Evolutionary conservation across 139 green algal genomes (phyloP).

Genomic region (Micromonas commoda): DNA sequence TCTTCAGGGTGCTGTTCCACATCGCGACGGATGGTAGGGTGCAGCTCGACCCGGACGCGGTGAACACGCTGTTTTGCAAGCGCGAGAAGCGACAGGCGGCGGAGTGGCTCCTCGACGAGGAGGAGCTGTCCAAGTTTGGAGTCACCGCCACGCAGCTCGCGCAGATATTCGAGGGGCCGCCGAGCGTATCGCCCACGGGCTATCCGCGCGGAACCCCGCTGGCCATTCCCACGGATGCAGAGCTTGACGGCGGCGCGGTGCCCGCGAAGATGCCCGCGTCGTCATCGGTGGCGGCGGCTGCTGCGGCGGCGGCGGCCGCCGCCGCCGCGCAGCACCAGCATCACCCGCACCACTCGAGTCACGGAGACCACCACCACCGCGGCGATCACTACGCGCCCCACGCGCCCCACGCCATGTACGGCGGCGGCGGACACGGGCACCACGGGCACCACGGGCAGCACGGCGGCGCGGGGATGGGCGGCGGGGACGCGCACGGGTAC

Average conservation of each 20-base stretch:
- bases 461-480: too few species aligned
- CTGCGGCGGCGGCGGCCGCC: neutral
- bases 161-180: neutral
- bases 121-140: constrained; percentile 6
- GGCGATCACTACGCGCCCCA: neutral
- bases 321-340: neutral
- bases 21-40: neutral
- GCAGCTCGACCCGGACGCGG: neutral
- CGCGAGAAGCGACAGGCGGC: constrained; percentile 15
- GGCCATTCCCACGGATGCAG: neutral
- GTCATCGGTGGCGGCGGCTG: neutral
- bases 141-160: constrained; percentile 9
- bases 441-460: too few species aligned
- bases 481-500: too few species aligned
- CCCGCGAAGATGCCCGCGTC: neutral
- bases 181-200: neutral
- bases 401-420: too few species aligned
- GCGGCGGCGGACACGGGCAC: neutral
- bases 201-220: constrained; percentile 7
- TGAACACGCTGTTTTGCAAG: constrained; percentile 10
- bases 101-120: constrained; percentile 21
- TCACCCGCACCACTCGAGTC: neutral
- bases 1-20: constrained; percentile 13
- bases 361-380: neutral
- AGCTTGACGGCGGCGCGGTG: neutral